phyloP scores from a whole-genome alignment of 176 grass and related monocot species.

The Triticum timopheevii region DNA sequence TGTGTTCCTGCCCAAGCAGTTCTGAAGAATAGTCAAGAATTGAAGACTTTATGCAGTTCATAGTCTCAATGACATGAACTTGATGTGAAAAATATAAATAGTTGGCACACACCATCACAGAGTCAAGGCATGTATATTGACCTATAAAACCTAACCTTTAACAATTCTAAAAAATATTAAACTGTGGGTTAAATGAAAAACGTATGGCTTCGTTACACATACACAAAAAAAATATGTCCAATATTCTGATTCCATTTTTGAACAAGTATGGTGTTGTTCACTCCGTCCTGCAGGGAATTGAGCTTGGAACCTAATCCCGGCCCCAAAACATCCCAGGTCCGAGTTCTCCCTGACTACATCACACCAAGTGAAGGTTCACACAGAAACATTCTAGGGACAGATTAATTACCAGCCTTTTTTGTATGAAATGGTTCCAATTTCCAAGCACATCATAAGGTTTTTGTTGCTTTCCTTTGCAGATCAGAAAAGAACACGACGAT shows the following conservation, averaged over 20 bases:
- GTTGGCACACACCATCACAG: neutral
- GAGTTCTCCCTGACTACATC: neutral
- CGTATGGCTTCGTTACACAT: too few species aligned
- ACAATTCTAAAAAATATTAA: too few species aligned
- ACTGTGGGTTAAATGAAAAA: too few species aligned
- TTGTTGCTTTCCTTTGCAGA: conserved; percentile 29
- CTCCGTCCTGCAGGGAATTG: too few species aligned
- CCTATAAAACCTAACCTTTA: neutral
- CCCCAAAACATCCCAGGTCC: too few species aligned
- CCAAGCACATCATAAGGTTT: neutral
- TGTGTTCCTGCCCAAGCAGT: neutral
- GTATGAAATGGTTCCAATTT: neutral
- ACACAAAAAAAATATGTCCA: too few species aligned
- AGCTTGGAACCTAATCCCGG: too few species aligned
- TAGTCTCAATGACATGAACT: neutral
- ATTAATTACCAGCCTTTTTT: neutral
- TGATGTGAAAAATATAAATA: neutral
- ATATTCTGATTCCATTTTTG: too few species aligned
- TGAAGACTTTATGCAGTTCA: neutral
- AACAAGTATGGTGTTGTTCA: too few species aligned
- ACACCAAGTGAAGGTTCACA: neutral
- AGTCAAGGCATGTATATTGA: too few species aligned
- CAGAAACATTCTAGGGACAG: neutral
- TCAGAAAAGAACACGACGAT: conserved; percentile 70
- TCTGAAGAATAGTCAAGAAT: neutral